phyloP scores from a whole-genome alignment of 257 asterid species.

The Solanum pimpinellifolium region DNA sequence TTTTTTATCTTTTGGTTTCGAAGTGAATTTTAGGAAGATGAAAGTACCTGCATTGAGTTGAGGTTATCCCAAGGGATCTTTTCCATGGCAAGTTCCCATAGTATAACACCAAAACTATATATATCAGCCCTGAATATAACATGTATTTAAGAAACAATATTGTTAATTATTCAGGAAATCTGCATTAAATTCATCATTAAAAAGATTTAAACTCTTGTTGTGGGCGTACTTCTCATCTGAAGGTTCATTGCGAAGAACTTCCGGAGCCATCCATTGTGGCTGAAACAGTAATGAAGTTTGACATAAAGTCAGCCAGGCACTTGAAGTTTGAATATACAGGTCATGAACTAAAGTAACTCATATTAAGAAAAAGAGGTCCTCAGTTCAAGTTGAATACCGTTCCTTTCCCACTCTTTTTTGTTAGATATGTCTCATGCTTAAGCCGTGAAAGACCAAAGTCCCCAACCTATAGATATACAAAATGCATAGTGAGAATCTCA shows the following conservation, averaged over 20 bases:
- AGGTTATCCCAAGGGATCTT: slow-evolving; percentile 93
- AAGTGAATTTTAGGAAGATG: background rate
- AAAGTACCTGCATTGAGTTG: slow-evolving; percentile 80
- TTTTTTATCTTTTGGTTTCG: background rate
- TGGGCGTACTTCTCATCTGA: slow-evolving; percentile 75
- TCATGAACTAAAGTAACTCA: background rate
- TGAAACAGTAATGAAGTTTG: slow-evolving; percentile 18
- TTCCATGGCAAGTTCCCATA: slow-evolving; percentile 90
- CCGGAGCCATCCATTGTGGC: slow-evolving; percentile 99
- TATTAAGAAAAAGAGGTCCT: background rate
- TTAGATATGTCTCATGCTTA: slow-evolving; percentile 73
- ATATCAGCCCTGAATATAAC: slow-evolving; percentile 59
- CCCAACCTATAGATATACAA: slow-evolving; percentile 53
- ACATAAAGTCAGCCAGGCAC: background rate
- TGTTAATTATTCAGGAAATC: background rate
- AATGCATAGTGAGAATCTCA: background rate
- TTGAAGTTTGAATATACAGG: background rate
- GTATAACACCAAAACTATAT: slow-evolving; percentile 81
- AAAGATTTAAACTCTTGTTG: background rate
- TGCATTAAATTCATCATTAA: background rate
- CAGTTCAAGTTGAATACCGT: slow-evolving; percentile 43
- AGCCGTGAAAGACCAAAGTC: slow-evolving; percentile 96
- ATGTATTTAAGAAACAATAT: slow-evolving; percentile 5
- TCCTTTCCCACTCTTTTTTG: slow-evolving; percentile 87
- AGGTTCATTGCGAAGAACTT: slow-evolving; percentile 91